Evolutionary conservation across 2,329 filamentous ascomycete genomes (phyloP).

Genomic region (Clonostachys chloroleuca): DNA sequence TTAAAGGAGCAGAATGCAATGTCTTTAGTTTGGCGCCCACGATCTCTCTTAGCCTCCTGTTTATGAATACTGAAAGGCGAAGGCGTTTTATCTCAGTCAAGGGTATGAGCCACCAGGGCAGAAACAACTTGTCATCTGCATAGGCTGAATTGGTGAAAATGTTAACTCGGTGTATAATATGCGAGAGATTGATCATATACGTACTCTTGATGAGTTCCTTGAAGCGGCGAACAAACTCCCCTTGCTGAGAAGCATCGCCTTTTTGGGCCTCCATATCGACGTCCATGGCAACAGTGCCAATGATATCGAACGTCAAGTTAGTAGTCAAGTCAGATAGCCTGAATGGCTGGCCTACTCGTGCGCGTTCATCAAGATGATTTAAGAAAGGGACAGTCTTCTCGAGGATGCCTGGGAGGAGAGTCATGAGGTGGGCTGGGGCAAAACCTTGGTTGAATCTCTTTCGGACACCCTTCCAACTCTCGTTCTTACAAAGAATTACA

Average conservation of each 20-base stretch:
- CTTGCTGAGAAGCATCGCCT: conserved; percentile 11
- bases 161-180: no score
- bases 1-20: no score
- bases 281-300: conserved; percentile 25
- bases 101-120: conserved; percentile 13
- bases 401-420: conserved; percentile 24
- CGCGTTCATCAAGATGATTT: conserved; percentile 18
- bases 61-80: conserved; percentile 2
- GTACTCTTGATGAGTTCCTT: conserved; percentile 11
- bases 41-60: no score
- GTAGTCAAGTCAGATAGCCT: conserved; percentile 16
- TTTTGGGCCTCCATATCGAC: conserved; percentile 24
- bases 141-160: neutral
- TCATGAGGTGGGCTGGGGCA: conserved; percentile 28
- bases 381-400: conserved; percentile 15
- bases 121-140: conserved; percentile 3
- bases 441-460: conserved; percentile 30
- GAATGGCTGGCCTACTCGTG: conserved; percentile 15
- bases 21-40: no score
- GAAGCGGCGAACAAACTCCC: conserved; percentile 20
- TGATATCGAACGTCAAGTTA: conserved; percentile 32
- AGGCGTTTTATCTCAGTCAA: conserved; percentile 7
- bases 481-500: neutral
- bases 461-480: conserved; percentile 14
- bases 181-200: no score